Percentiles rank a stretch among this genome's conserved stretches.
These are phyloP conservation scores for Lichtheimia ornata DNA, from an alignment of 371 early-diverging fungal genomes.

Conservation along the genomic window DNA sequence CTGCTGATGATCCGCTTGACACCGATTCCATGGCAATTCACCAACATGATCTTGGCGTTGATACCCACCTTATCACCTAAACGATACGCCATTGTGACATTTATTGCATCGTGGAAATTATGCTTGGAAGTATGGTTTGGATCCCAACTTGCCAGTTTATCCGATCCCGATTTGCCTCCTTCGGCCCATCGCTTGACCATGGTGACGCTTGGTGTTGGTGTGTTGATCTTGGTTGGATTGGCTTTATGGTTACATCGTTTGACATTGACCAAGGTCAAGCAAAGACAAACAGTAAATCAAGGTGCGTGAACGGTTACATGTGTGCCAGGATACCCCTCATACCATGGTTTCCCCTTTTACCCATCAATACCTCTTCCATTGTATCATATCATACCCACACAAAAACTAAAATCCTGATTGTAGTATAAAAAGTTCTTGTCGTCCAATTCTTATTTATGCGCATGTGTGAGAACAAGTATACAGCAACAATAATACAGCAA, in stretches of 20 bases:
- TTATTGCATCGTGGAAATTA: constrained; percentile 33
- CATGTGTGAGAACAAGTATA: not conserved
- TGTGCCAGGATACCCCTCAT: not conserved
- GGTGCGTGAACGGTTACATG: too few relatives aligned
- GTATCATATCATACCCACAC: constrained; percentile 1
- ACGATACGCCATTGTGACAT: constrained; percentile 25
- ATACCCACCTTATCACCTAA: constrained; percentile 15
- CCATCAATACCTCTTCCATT: not conserved
- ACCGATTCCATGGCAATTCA: constrained; percentile 42
- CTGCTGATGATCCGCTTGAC: constrained; percentile 35
- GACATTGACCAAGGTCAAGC: constrained; percentile 20
- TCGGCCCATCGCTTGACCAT: constrained; percentile 40
- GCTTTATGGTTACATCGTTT: constrained; percentile 29
- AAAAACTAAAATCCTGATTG: not conserved
- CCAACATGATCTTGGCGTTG: constrained; percentile 30
- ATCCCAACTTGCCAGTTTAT: constrained; percentile 36
- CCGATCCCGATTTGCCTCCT: constrained; percentile 35
- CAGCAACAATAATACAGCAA: too few relatives aligned
- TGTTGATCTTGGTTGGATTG: constrained; percentile 20
- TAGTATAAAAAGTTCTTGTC: constrained; percentile 2
- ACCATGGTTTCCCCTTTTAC: not conserved
- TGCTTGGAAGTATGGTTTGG: constrained; percentile 45
- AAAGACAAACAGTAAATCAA: not conserved
- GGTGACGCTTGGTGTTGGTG: constrained; percentile 32
- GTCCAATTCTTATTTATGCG: not conserved